Evolutionary conservation across 2,329 filamentous ascomycete species (phyloP), one percentile per base, ranked within the genome.

Genomic region (Aspergillus jensenii): DNA sequence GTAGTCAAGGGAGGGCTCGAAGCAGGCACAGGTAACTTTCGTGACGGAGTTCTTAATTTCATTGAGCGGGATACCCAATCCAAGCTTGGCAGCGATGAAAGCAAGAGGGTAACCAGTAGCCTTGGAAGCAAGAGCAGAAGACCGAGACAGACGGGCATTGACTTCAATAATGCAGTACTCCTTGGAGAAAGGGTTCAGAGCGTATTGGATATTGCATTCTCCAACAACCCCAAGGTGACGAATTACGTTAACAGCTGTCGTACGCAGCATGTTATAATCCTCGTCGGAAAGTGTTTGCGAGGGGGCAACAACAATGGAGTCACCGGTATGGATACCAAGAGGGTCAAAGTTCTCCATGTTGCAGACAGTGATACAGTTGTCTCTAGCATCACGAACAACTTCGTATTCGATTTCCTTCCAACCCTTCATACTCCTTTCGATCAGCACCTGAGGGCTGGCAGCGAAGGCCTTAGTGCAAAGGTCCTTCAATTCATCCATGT

Each of bases 271-370:
- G 78, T 98, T 96, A 82, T 98, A 99, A 76, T 99, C 95, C 74
- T 97, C 92, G 60, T 99, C 93, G 3, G 92, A 96, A 19, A 99
- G 82, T 0, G 95, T 99, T 77, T 98, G 95, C 3, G 93, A 98
- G 41, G 95, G 95, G 8, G 95, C 95, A 47, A 99, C 95, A 52
- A 99, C 95, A 65, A 99, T 97, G 12, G 93, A 98, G 74, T 99
- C 95, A 75, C 95, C 95, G 3, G 95, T 99, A 72, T 98, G 95
- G 62, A 98, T 98, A 69, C 95, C 95, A 1, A 99, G 87, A 55
- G 95, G 95, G 75, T 99, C 95, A 71, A 99, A 99, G 80, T 99
- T 99, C 81, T 99, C 95, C 95, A 99, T 98, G 81, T 99, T 99
- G 77, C 95, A 99, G 61, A 99, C 95, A 6, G 95, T 99, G 74